A percentile compares a stretch with the other conserved stretches of the same genome.
phyloP scores from a whole-genome alignment of 768 basidiomycete species.

The Galerina marginata region DNA sequence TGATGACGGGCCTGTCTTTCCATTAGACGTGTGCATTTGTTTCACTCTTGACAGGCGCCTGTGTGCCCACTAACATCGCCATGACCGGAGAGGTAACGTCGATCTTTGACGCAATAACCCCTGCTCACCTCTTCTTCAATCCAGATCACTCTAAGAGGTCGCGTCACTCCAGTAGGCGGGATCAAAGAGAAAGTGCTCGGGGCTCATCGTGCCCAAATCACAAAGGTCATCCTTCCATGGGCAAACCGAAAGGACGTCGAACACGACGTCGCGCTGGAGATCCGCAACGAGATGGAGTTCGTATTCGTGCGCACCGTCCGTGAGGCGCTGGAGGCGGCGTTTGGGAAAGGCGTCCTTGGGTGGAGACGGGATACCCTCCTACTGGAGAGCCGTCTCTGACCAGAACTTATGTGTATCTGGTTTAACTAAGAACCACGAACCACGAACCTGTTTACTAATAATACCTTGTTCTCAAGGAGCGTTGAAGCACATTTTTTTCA shows the following conservation, averaged over 20 bases:
- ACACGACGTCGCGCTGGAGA: constrained; percentile 78
- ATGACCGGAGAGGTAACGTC: constrained; percentile 85
- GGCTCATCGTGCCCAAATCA: constrained; percentile 85
- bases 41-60: constrained; percentile 79
- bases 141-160: constrained; percentile 82
- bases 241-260: constrained; percentile 89
- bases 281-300: constrained; percentile 78
- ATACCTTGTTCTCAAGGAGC: neutral
- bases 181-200: constrained; percentile 93
- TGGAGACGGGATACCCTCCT: constrained; percentile 61
- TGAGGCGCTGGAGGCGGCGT: constrained; percentile 84
- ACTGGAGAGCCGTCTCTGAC: constrained; percentile 39
- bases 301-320: constrained; percentile 80
- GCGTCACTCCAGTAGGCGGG: constrained; percentile 84
- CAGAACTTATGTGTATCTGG: neutral
- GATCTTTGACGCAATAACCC: neutral
- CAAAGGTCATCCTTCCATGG: constrained; percentile 83
- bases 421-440: too few species aligned
- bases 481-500: neutral
- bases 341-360: constrained; percentile 69
- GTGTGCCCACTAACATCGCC: constrained; percentile 73
- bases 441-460: too few species aligned
- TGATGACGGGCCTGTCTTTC: neutral
- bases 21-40: constrained; percentile 81
- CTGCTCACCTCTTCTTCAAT: neutral